These are phyloP conservation scores for Xanthoceras sorbifolium DNA, from an alignment of 345 rosid species.

Conservation along the genomic window DNA sequence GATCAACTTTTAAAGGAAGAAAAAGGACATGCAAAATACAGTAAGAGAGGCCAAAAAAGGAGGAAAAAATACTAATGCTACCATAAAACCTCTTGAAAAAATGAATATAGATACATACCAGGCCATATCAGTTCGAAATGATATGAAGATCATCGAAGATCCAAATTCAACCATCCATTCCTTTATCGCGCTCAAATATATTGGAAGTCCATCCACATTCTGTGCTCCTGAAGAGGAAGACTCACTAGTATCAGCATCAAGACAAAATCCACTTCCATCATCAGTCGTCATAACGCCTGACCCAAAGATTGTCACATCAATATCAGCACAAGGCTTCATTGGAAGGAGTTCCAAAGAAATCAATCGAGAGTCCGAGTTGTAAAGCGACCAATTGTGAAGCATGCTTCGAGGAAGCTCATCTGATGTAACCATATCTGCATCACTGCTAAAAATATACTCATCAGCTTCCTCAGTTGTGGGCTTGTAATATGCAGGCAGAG, in stretches of 20 bases:
- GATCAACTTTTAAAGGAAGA: background rate
- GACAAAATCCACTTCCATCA: constrained; percentile 57
- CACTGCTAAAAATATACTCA: constrained; percentile 53
- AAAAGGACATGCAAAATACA: background rate
- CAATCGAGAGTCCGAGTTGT: constrained; percentile 65
- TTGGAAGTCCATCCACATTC: constrained; percentile 45
- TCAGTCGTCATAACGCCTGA: constrained; percentile 69
- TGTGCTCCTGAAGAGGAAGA: constrained; percentile 43
- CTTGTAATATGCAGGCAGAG: constrained; percentile 74
- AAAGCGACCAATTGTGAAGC: constrained; percentile 87
- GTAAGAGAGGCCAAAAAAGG: background rate
- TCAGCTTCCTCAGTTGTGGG: constrained; percentile 59
- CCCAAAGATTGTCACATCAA: constrained; percentile 73
- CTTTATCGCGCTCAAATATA: constrained; percentile 68
- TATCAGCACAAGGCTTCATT: constrained; percentile 65
- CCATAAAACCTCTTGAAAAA: constrained; percentile 15
- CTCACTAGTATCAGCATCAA: constrained; percentile 41
- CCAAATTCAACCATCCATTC: constrained; percentile 89
- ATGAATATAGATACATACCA: constrained; percentile 47
- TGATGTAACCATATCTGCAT: constrained; percentile 32
- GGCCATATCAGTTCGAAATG: constrained; percentile 71
- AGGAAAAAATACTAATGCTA: background rate
- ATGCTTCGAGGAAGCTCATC: constrained; percentile 56
- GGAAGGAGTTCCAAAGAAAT: constrained; percentile 86
- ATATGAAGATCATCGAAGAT: constrained; percentile 49